Base-by-base conservation (phyloP, 768 basidiomycete genomes). In the Kwoniella pini region DNA sequence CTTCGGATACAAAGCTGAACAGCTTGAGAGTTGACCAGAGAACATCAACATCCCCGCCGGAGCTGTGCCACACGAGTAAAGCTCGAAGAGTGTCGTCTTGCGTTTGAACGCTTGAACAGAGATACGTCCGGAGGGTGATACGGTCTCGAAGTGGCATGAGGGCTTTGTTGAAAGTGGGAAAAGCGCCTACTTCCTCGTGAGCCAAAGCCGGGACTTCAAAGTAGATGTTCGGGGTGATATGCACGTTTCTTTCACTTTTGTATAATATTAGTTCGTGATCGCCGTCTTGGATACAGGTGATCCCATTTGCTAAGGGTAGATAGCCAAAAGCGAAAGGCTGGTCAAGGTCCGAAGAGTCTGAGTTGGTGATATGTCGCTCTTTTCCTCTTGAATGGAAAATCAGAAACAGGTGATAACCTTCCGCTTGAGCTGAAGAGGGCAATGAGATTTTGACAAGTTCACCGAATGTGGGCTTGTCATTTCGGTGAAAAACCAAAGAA, bases 1-100 rank as follows among this genome's bases (percentile, higher is more conserved):
- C 88, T 78, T 98, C 94, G 9, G 89, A 88, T 17, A 93, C 92
- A 74, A 93, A 97, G 2, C 88, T 87, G 77, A 97, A 91, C 77
- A 90, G 87, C 63, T 84, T 83, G 54, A 98, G 84, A 12, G 90
- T 85, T 0, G 85, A 84, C 3, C 86, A 82, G 17, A 97, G 82
- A 11, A 84, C 75, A 9, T 87, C 86, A 57, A 84, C 83, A 30
- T 79, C 65, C 0, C 76, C 69, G 12, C 91, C 80, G 13, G 83
- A 82, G 27, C 26, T 50, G 72, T 90, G 86, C 94, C 93, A 96
- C 66, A 85, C 30, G 43, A 71, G 62, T 4, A 68, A 42, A 10
- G 85, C 85, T 48, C 93, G 83, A 3, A 98, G 80, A 24, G 91
- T 88, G 0, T 87, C 83, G 70, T 96, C 94, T 76, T 96, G 93